Evolutionary conservation across 331 rosid genomes (phyloP).

Genomic region (Malus hybrid): DNA sequence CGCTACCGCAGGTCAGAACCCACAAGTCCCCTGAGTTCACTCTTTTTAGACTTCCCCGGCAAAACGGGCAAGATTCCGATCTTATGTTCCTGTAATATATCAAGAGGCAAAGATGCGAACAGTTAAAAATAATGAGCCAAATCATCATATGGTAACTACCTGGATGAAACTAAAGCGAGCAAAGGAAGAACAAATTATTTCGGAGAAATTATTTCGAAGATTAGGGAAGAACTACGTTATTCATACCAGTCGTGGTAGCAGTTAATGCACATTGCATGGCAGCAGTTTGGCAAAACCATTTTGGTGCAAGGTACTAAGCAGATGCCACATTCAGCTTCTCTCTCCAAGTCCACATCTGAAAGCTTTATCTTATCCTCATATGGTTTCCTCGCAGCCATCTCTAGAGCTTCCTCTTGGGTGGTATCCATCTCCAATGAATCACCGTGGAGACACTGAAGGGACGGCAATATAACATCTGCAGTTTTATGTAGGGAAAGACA

Average conservation of each 20-base stretch:
- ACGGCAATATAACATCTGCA: conserved; percentile 69
- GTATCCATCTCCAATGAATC: conserved; percentile 29
- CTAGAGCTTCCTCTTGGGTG: conserved; percentile 30
- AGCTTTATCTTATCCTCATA: conserved; percentile 25
- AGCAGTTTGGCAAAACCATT: conserved; percentile 72
- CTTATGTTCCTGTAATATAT: conserved; percentile 41
- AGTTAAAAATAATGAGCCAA: not conserved
- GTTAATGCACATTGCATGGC: conserved; percentile 75
- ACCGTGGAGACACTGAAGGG: conserved; percentile 55
- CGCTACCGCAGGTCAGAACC: conserved; percentile 52
- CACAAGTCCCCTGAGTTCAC: conserved; percentile 63
- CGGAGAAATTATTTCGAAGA: not conserved
- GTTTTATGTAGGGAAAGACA: conserved; percentile 14
- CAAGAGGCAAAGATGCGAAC: not conserved
- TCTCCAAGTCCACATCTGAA: conserved; percentile 37
- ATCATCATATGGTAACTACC: not conserved
- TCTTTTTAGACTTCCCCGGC: conserved; percentile 66
- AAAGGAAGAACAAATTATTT: not conserved
- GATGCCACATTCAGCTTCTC: conserved; percentile 80
- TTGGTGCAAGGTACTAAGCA: conserved; percentile 68
- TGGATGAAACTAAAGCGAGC: not conserved
- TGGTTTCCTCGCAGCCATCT: conserved; percentile 21
- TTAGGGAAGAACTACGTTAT: not conserved
- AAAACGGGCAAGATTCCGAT: conserved; percentile 79
- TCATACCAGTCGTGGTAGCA: conserved; percentile 70